Base-by-base conservation (phyloP, 1,284 basidiomycete genomes). In the Afroboletus lepidellus region DNA sequence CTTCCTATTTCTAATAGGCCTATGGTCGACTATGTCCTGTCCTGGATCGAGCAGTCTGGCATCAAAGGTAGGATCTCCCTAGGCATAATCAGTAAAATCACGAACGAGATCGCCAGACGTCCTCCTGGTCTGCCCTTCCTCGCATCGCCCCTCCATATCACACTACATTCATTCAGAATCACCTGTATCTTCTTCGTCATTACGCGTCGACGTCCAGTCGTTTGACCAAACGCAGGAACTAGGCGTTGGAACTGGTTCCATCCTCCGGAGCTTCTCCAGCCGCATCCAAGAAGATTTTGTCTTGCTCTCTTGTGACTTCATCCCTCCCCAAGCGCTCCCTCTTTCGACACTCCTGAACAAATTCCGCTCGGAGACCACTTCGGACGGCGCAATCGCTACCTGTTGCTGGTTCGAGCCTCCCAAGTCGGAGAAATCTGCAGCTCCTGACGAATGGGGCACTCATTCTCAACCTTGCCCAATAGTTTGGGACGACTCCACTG, bases 231-330 rank as follows among this genome's bases (percentile, higher is more conserved):
- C 83, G 4, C 78, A 78, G 37, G 84, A 86, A 33, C 70, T 77
- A 12, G 76, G 77, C 42, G 75, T 77, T 5, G 90, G 89, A 38
- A 90, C 90, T 3, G 86, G 85, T 57, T 75, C 79, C 25, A 74
- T 91, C 33, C 77, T 92, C 49, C 76, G 81, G 38, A 81, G 88
- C 63, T 88, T 91, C 63, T 76, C 87, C 3, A 70, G 64, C 45
- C 82, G 84, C 44, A 90, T 92, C 54, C 74, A 78, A 51, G 80
- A 84, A 62, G 94, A 97, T 70, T 94, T 97, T 69, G 80, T 97
- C 37, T 70, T 98, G n/a, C 78, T 96, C 1, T 90, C 94, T 2
- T 96, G 93, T 69, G 94, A 98, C 70, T 88, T 97, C 50, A 79
- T 94, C 18, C 85, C 93, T 11, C 87, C 92, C 0, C 75, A 84